A percentile compares a stretch with the other conserved stretches of the same genome.
phyloP scores from a whole-genome alignment of 2,329 filamentous ascomycete species.

The Celoporthe dispersa region DNA sequence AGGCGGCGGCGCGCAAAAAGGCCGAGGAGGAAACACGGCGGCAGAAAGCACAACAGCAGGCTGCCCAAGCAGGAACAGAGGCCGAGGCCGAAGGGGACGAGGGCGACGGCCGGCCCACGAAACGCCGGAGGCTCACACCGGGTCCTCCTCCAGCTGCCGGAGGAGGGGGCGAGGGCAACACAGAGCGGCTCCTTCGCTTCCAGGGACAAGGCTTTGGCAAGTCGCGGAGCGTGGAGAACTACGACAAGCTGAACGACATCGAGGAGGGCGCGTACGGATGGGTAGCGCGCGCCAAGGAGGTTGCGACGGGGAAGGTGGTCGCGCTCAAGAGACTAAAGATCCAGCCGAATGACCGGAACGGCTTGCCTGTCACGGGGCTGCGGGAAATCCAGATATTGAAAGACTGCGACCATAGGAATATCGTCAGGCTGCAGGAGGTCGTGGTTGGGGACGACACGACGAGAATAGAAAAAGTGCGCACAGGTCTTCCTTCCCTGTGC shows the following conservation, averaged over 20 bases:
- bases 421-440: slow-evolving; percentile 82
- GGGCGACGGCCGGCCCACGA: slow-evolving; percentile 56
- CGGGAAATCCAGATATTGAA: slow-evolving; percentile 92
- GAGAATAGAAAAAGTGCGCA: slow-evolving; percentile 56
- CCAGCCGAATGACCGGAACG: slow-evolving; percentile 72
- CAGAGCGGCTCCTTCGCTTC: slow-evolving; percentile 70
- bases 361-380: slow-evolving; percentile 88
- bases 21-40: slow-evolving; percentile 51
- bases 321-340: slow-evolving; percentile 94
- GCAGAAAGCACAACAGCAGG: not conserved
- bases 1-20: slow-evolving; percentile 56
- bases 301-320: slow-evolving; percentile 76
- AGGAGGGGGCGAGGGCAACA: slow-evolving; percentile 33
- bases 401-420: slow-evolving; percentile 78
- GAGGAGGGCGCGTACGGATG: slow-evolving; percentile 97
- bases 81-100: slow-evolving; percentile 37
- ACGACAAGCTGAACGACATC: slow-evolving; percentile 92
- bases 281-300: slow-evolving; percentile 83
- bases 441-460: slow-evolving; percentile 71
- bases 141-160: slow-evolving; percentile 40
- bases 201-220: slow-evolving; percentile 68
- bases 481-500: not conserved
- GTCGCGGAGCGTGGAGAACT: slow-evolving; percentile 81
- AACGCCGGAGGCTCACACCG: slow-evolving; percentile 63
- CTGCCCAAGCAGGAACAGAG: slow-evolving; percentile 41